Evolutionary conservation across 2,329 filamentous ascomycete species (phyloP).

Genomic region (Trichoderma endophyticum): DNA sequence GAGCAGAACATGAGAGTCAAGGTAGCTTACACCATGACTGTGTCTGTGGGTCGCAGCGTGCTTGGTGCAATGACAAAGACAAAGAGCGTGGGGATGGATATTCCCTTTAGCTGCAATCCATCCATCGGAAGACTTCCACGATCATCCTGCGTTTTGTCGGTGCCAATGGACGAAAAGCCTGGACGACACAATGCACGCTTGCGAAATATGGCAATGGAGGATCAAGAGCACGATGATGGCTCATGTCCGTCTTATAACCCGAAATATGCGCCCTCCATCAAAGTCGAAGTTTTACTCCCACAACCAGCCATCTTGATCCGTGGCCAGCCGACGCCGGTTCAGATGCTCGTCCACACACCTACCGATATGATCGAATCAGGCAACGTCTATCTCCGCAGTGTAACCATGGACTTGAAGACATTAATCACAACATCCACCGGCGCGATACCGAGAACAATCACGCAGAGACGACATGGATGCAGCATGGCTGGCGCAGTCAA

Average conservation of each 20-base stretch:
- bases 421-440: neutral
- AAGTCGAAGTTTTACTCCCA: neutral
- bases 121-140: neutral
- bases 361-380: neutral
- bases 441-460: neutral
- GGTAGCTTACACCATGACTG: neutral
- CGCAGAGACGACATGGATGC: neutral
- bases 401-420: neutral
- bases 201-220: neutral
- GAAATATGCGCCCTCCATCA: neutral
- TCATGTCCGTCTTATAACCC: neutral
- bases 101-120: neutral
- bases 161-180: neutral
- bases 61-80: conserved; percentile 4
- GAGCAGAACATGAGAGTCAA: conserved; percentile 1
- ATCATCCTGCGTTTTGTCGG: neutral
- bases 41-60: neutral
- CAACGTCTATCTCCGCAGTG: neutral
- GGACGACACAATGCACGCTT: neutral
- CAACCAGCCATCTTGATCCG: conserved; percentile 4
- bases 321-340: conserved; percentile 2
- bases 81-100: neutral
- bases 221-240: conserved; percentile 1
- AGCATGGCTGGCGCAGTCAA: conserved; percentile 7
- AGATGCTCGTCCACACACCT: neutral